A percentile compares a stretch with the other conserved stretches of the same genome.
Conservation (phyloP, 2,329 filamentous ascomycete species). For the Amauroascus verrucosus region DNA sequence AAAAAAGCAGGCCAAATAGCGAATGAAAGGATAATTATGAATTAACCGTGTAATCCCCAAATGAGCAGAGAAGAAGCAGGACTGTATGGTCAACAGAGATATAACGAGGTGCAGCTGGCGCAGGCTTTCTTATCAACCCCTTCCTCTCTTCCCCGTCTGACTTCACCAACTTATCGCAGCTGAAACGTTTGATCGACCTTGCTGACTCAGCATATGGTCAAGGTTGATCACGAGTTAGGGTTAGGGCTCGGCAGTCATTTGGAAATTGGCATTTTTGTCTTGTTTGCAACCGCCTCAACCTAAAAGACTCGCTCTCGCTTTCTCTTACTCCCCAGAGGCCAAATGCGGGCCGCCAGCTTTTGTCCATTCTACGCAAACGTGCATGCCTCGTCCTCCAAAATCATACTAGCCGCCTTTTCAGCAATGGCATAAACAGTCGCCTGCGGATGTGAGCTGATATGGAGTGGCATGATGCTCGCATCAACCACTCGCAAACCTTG, state of each 20-base stretch:
- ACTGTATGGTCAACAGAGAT: too few relatives aligned
- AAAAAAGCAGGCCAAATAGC: too few relatives aligned
- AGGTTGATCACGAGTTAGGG: not conserved
- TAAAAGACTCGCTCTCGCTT: too few relatives aligned
- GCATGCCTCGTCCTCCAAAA: not conserved
- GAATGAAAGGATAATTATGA: too few relatives aligned
- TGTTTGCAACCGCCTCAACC: not conserved
- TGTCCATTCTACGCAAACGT: not conserved
- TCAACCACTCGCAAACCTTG: slow-evolving; percentile 26
- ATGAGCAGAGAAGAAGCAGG: too few relatives aligned
- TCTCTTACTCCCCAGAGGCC: too few relatives aligned
- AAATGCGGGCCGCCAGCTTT: too few relatives aligned
- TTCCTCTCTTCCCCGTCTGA: too few relatives aligned
- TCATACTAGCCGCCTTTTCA: slow-evolving; percentile 24
- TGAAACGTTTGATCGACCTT: not conserved
- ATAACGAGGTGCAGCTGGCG: too few relatives aligned
- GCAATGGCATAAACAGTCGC: slow-evolving; percentile 28
- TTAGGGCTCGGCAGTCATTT: not conserved
- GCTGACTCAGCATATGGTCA: not conserved
- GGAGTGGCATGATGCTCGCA: slow-evolving; percentile 27
- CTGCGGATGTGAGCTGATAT: slow-evolving; percentile 25
- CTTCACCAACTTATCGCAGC: too few relatives aligned
- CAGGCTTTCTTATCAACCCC: too few relatives aligned
- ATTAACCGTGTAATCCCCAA: too few relatives aligned
- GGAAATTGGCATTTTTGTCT: not conserved